Evolutionary conservation across 345 rosid species (phyloP), one percentile per base, ranked within the genome.

Genomic region (Crucihimalaya himalaica): DNA sequence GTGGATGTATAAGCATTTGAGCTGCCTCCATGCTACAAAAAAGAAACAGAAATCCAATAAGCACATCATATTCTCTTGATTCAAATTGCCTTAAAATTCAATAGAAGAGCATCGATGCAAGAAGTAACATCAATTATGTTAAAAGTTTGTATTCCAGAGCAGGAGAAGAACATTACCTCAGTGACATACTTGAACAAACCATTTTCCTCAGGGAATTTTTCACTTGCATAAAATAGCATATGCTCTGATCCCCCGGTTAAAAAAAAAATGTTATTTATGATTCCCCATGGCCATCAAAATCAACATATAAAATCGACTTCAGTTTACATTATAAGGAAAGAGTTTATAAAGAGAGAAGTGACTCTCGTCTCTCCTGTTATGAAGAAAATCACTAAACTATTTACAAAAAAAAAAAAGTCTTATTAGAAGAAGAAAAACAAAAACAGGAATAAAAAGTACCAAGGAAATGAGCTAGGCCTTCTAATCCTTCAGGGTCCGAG

Each of bases 381-480:
- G 23, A 21, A 21, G 23, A 2, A 21, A 21, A 21, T 21, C 28
- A 27, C 3, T 27, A 27, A n/a, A n/a, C n/a, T n/a, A n/a, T n/a
- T n/a, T n/a, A n/a, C n/a, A n/a, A n/a, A n/a, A n/a, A n/a, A 11
- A 3, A 35, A 1, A 3, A 35, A 35, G 0, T 35, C 40, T 35
- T 35, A 11, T 35, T 35, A 11, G 40, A 35, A 35, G 14, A 35
- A 10, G 5, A 11, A 35, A 35, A 35, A 35, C n/a, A 40, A 5
- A 34, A 34, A 34, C 0, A 0, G 39, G 39, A 11, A 34, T 34
- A 34, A 18, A 16, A 46, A 21, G 18, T 82, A 91, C 98, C 98
- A 1, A 94, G 93, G 71, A 94, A 94, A 82, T 94, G 97, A 29
- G 98, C 96, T n/a, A 94, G 88, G 48, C 98, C 98, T 52, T 89